Evolutionary conservation across 176 grass and related monocot genomes (phyloP).

Genomic region (Oryza rufipogon): DNA sequence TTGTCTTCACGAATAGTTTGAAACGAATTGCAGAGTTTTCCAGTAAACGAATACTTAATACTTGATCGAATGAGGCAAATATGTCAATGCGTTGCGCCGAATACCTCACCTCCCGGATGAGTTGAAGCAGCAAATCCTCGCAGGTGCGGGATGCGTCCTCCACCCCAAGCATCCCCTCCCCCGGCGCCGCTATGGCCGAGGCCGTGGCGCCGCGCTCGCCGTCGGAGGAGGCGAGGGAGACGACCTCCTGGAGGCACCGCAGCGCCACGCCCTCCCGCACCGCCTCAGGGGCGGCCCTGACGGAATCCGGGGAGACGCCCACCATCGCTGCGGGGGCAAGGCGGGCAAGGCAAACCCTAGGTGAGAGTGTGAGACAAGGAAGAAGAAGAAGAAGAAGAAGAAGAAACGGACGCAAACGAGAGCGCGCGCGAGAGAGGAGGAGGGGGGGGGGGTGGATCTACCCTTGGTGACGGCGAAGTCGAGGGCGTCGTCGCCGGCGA

Average conservation of each 20-base stretch:
- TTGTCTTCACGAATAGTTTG: background rate
- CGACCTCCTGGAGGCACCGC: constrained; percentile 17
- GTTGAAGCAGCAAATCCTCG: constrained; percentile 34
- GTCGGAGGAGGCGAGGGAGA: background rate
- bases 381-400: background rate
- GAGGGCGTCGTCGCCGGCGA: constrained; percentile 35
- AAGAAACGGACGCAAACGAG: too few species aligned
- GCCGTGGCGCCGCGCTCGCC: too few species aligned
- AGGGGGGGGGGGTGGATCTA: background rate
- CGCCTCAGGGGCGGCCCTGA: constrained; percentile 20
- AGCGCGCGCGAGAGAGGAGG: too few species aligned
- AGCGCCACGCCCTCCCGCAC: constrained; percentile 39
- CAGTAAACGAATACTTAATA: background rate
- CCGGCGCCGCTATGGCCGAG: background rate
- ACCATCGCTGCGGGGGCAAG: constrained; percentile 24
- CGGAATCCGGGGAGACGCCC: constrained; percentile 13
- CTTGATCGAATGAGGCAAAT: background rate
- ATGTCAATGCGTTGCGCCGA: too few species aligned
- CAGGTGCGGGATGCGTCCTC: constrained; percentile 32
- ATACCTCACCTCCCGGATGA: constrained; percentile 31
- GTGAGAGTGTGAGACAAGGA: background rate
- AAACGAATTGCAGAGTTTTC: background rate
- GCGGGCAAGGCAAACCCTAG: constrained; percentile 8
- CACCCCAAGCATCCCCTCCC: background rate
- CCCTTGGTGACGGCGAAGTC: constrained; percentile 32